Evolutionary conservation across 2,329 filamentous ascomycete species (phyloP), one percentile per base, ranked within the genome.

Genomic region (Zymoseptoria tritici): DNA sequence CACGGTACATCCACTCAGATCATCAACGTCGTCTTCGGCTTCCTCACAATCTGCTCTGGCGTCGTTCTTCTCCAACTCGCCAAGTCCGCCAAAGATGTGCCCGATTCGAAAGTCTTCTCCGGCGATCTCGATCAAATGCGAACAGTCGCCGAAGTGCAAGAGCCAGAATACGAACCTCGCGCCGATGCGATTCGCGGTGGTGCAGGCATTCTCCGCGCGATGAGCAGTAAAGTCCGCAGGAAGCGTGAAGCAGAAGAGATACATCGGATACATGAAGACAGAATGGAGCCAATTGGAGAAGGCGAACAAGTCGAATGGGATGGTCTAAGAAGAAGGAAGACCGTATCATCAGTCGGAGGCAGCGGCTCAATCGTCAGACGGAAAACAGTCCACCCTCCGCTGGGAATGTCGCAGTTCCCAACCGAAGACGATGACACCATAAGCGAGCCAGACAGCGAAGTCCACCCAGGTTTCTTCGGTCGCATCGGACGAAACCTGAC

Each of bases 21-120:
- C 59, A 81, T 90, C 52, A 96, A 91, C 0, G 89, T 97, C 29
- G 88, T 97, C 58, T 85, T 96, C 78, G 94, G 94, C 1, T 99
- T 99, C 77, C 77, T 99, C 49, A 88, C 89, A 62, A 99, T 99
- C 62, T 99, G 94, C 73, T 83, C 91, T 0, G 94, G 94, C 0
- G 94, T 97, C 5, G 87, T 97, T 0, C 77, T 99, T 7, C 78
- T 99, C 9, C 94, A 99, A 72, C 83, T 99, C n/a, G 97, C 94
- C 56, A 97, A 97, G 73, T 97, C 93, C 0, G 90, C 94, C 68
- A 99, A 97, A 72, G 93, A 99, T 70, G 93, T 99, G 0, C 94
- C 94, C 6, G 94, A 97, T 72, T 82, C 91, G 0, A 91, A 92
- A 31, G 86, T 99, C 49, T 96, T 99, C 79, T 86, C 86, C 58